Base-by-base conservation (phyloP, 805 yeast species). In the Candida ascalaphidarum region DNA sequence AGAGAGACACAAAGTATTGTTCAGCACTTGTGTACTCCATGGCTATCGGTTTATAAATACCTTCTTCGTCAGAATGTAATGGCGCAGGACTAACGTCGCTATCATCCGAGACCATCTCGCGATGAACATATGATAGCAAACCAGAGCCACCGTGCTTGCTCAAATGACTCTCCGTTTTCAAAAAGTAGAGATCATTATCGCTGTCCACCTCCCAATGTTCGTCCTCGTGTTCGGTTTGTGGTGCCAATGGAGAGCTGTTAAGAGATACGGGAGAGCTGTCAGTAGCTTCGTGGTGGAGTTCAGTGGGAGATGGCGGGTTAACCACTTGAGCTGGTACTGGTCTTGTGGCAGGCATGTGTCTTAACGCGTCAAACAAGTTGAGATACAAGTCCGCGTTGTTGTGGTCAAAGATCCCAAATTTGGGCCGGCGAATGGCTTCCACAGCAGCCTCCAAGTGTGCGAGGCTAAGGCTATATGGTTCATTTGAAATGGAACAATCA, bases 11-110 rank as follows among this genome's bases (percentile, higher is more conserved):
- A 14, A 34, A 35, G 27, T 33, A 43, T 14, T 43, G 31, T 13
- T 32, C 38, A 11, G 24, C n/a, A 15, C 29, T 27, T 14, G 31
- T 18, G 24, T 25, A 28, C 2, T 32, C 17, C 7, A 24, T 33
- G n/a, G 13, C 26, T 13, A 17, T 26, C 17, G 7, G 24, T 10
- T 10, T 20, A 20, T 11, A 20, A 7, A 12, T 11, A n/a, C n/a
- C 7, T 11, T 28, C 36, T 5, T 28, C 27, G 16, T 37, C 37
- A 2, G 34, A 27, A 14, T 31, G 31, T 6, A 34, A 5, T 1
- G 21, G 11, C 2, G 33, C 39, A 0, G 43, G 32, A 15, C 46
- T 55, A 5, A 39, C 25, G 22, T 46, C 55, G 22, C 54, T 51
- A 23, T 49, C 55, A 12, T 50, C 55, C 1, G 52, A 43, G n/a